These are phyloP conservation scores for Penicillium griseofulvum DNA, from an alignment of 2,329 filamentous ascomycete species.

Conservation along the genomic window DNA sequence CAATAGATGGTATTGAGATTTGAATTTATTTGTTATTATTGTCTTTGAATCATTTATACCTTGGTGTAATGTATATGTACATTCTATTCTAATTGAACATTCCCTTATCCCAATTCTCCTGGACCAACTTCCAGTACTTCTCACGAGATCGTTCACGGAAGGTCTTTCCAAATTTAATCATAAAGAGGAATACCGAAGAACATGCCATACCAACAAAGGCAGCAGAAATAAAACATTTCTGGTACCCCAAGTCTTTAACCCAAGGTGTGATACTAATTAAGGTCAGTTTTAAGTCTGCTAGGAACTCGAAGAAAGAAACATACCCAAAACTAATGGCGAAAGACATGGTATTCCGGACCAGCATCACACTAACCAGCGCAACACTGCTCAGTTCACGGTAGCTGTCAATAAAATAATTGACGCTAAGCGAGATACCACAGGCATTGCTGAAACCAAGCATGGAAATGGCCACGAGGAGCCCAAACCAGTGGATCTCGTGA, in stretches of 20 bases:
- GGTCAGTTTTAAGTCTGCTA: neutral
- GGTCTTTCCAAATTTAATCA: constrained; percentile 41
- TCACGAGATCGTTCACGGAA: constrained; percentile 35
- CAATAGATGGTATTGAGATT: neutral
- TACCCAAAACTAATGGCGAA: constrained; percentile 48
- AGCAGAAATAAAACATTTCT: constrained; percentile 47
- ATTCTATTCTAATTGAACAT: constrained; percentile 28
- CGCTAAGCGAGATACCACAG: constrained; percentile 37
- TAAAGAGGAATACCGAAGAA: constrained; percentile 39
- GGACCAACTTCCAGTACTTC: constrained; percentile 40
- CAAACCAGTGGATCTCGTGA: constrained; percentile 44
- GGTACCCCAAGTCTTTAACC: constrained; percentile 44
- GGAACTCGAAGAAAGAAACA: neutral
- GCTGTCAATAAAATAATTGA: constrained; percentile 44
- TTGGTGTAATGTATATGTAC: neutral
- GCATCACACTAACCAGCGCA: constrained; percentile 44
- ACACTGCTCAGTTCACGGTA: constrained; percentile 43
- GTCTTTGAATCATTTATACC: neutral
- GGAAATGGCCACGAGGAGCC: constrained; percentile 45
- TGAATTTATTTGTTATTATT: neutral
- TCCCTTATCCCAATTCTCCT: constrained; percentile 33
- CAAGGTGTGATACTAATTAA: constrained; percentile 46
- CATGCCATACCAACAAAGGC: constrained; percentile 39
- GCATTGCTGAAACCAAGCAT: constrained; percentile 42
- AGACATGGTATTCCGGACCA: constrained; percentile 50